Evolutionary conservation across 371 early-diverging fungal genomes (phyloP).

Genomic region (Gilbertella persicaria): DNA sequence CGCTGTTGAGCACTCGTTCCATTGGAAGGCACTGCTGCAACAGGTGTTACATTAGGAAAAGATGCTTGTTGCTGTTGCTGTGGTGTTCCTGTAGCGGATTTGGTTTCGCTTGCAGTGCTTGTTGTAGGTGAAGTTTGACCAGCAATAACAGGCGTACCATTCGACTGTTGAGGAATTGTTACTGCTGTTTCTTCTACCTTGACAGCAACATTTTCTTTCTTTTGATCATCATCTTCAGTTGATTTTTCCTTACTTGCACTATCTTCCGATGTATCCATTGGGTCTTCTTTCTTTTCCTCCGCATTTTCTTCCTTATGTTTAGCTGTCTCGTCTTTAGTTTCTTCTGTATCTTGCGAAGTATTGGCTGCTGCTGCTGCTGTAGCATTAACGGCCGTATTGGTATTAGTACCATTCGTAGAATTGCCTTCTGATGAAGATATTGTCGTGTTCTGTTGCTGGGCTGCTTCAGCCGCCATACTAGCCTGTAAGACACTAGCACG

Average conservation of each 20-base stretch:
- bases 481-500: slow-evolving; percentile 29
- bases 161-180: not conserved
- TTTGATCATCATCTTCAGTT: not conserved
- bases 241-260: not conserved
- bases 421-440: slow-evolving; percentile 6
- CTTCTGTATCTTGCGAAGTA: not conserved
- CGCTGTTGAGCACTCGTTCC: not conserved
- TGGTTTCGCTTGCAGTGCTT: not conserved
- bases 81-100: not conserved
- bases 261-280: slow-evolving; percentile 7
- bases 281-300: slow-evolving; percentile 16
- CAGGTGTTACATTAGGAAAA: not conserved
- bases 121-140: slow-evolving; percentile 7
- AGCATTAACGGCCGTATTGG: not conserved
- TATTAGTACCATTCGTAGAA: not conserved
- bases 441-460: slow-evolving; percentile 13
- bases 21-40: not conserved
- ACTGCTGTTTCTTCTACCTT: not conserved
- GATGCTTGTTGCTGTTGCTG: not conserved
- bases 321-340: not conserved
- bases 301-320: not conserved
- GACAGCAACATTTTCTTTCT: not conserved
- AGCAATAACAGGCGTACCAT: not conserved
- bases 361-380: not conserved
- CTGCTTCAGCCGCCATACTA: slow-evolving; percentile 13